Base-by-base conservation (phyloP, 2,329 filamentous ascomycete species). In the Sporothrix euskadiensis region DNA sequence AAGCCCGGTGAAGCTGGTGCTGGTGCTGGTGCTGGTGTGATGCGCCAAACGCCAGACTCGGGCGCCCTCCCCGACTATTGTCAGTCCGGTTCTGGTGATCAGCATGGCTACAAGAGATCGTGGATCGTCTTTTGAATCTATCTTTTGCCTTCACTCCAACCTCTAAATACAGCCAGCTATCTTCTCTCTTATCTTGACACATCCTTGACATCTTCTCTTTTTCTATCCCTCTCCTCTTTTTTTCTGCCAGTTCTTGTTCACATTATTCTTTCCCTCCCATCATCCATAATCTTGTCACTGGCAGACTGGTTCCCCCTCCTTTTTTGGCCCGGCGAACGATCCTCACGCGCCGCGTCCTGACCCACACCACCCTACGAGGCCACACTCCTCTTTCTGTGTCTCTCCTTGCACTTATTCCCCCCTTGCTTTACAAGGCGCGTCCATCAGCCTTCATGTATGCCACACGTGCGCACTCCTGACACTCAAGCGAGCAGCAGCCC, bases 301-400 rank as follows among this genome's bases (percentile, higher is more conserved):
- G 35, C 35, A 35, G 35, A 35, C n/a, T 41, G 9, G 30, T 8
- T 63, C 35, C 35, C 35, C 59, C 59, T 44, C 35, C 26, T 63
- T 22, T 26, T 63, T 14, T 22, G 8, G 35, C 10, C 59, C n/a
- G 30, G 57, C 57, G 35, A 63, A 66, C 22, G 63, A 66, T 66
- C 26, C 41, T 49, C 63, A 68, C 63, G 63, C 63, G 63, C 63
- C 63, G 26, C 39, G 41, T 71, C 69, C n/a, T 57, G 35, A 47
- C 35, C 39, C 22, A 26, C 39, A 44, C 69, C 35, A 65, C 41
- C 54, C 59, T 41, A 63, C 35, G 30, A 35, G 30, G 12, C 56
- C 56, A 63, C 39, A n/a, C 63, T 39, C 7, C 41, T 44, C 16
- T 56, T 44, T 44, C 22, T 4, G 14, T 22, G 19, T 57, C 7